Percentiles rank a stretch among this genome's conserved stretches.
Evolutionary conservation across 1,284 basidiomycete species (phyloP).

Genomic region (Calocybe gambosa): DNA sequence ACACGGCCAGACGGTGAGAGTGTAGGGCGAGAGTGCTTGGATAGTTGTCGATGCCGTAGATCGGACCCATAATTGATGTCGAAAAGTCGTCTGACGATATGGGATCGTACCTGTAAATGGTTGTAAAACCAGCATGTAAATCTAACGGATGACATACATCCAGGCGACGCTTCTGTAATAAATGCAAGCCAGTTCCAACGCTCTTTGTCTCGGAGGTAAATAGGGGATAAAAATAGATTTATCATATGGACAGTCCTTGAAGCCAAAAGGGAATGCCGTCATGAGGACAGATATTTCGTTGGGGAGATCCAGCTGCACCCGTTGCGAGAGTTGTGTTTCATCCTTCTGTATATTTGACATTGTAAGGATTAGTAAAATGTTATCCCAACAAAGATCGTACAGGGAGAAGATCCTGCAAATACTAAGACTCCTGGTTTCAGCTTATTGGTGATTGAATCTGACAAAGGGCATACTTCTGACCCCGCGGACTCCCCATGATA

Average conservation of each 20-base stretch:
- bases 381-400: constrained; percentile 21
- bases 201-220: constrained; percentile 34
- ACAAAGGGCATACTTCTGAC: constrained; percentile 32
- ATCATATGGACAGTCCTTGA: constrained; percentile 30
- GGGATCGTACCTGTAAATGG: constrained; percentile 35
- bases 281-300: constrained; percentile 37
- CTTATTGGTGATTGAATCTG: background rate
- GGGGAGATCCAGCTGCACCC: constrained; percentile 28
- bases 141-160: constrained; percentile 32
- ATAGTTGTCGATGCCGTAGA: constrained; percentile 31
- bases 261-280: constrained; percentile 44
- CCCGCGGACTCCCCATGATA: constrained; percentile 44
- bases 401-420: constrained; percentile 37
- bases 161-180: constrained; percentile 42
- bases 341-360: constrained; percentile 14
- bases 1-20: constrained; percentile 41
- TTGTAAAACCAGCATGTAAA: background rate
- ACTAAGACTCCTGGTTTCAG: constrained; percentile 23
- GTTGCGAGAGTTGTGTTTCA: constrained; percentile 9
- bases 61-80: constrained; percentile 29
- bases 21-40: constrained; percentile 32
- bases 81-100: constrained; percentile 34
- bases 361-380: background rate
- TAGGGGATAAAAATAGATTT: constrained; percentile 34
- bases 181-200: constrained; percentile 31